Conservation (phyloP, 2,329 filamentous ascomycete genomes). For the Graphiopsis chlorocephala region DNA sequence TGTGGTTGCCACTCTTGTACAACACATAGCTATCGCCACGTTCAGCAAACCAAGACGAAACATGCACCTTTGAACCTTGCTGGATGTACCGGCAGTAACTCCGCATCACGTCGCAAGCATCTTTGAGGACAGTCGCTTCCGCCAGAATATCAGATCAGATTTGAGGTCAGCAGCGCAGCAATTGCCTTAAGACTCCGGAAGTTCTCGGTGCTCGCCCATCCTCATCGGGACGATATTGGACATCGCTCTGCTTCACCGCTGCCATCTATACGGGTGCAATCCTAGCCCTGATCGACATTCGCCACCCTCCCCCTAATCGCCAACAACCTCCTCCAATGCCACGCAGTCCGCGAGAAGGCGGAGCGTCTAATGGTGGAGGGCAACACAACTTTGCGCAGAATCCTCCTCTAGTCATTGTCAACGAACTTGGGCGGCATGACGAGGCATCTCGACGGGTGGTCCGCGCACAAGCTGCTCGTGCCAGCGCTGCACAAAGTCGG, state of each 20-base stretch:
- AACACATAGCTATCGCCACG: conserved; percentile 8
- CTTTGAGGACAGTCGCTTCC: not conserved
- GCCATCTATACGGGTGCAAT: not conserved
- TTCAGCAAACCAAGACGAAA: not conserved
- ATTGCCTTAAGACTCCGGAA: not conserved
- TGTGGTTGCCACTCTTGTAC: conserved; percentile 2
- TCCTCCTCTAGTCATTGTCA: conserved; percentile 34
- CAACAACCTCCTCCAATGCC: not conserved
- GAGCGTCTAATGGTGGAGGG: conserved; percentile 1
- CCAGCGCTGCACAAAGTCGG: conserved; percentile 33
- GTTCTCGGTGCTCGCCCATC: not conserved
- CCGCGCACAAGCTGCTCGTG: conserved; percentile 34
- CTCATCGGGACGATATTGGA: not conserved
- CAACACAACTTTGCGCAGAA: conserved; percentile 18
- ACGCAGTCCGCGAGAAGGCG: conserved; percentile 4
- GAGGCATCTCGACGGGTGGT: conserved; percentile 33
- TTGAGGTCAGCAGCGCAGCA: not conserved
- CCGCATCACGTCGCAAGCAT: conserved; percentile 10
- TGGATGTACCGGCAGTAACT: conserved; percentile 12
- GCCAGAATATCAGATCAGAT: not conserved
- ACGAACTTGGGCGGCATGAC: conserved; percentile 31
- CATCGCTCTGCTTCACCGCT: not conserved
- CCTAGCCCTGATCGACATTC: not conserved
- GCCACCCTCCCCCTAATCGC: not conserved
- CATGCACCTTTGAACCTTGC: conserved; percentile 13